Conservation (phyloP, 768 basidiomycete genomes). For the Lentinus tigrinus region DNA sequence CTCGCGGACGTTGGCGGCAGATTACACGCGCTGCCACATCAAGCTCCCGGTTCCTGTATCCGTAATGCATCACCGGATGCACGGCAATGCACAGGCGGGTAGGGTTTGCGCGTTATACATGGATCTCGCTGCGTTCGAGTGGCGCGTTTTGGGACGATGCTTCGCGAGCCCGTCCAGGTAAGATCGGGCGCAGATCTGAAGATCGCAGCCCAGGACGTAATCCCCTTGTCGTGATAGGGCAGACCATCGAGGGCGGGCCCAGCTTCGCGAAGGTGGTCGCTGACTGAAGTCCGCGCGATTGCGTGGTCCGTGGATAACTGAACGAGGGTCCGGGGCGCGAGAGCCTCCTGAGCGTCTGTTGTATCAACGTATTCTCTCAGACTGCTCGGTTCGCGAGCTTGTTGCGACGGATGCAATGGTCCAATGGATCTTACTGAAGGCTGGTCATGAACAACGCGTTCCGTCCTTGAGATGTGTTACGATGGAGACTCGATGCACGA, state of each 20-base stretch:
- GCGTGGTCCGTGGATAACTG: background rate
- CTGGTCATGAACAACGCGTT: background rate
- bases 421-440: background rate
- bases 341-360: background rate
- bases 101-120: constrained; percentile 1
- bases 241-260: background rate
- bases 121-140: background rate
- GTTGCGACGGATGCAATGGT: background rate
- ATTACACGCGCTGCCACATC: background rate
- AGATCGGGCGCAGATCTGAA: background rate
- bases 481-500: background rate
- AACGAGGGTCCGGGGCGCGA: background rate
- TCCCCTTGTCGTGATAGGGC: constrained; percentile 12
- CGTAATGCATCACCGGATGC: background rate
- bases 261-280: background rate
- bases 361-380: background rate
- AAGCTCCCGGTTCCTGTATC: constrained; percentile 3
- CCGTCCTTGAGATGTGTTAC: background rate
- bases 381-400: background rate
- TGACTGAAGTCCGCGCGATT: constrained; percentile 3
- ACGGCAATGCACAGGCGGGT: background rate
- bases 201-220: background rate
- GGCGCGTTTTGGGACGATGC: constrained; percentile 4
- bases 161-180: background rate
- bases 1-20: too few species aligned